Evolutionary conservation across 2,329 filamentous ascomycete species (phyloP), one percentile per base, ranked within the genome.

Genomic region (Microcyclospora pomicola): DNA sequence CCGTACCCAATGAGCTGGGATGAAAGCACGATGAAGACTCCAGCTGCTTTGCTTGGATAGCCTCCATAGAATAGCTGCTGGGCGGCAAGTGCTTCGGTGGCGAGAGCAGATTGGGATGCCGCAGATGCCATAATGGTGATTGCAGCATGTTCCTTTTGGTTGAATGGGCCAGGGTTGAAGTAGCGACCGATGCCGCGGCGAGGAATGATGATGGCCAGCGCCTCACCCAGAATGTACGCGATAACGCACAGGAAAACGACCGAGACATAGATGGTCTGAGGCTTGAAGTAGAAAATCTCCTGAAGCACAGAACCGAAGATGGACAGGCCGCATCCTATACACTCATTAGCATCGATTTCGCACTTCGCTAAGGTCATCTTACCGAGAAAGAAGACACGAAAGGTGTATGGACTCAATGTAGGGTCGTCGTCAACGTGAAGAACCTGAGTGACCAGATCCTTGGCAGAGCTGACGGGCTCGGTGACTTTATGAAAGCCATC

Each of bases 1-100:
- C 67, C 68, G 31, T 66, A 72, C 0, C 68, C 68, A 13, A 71
- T 55, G 9, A 66, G 52, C 34, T 70, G 67, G 2, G 67, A 68
- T 0, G 68, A 67, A 7, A 72, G 47, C 0, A 60, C 55, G 27
- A 68, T 46, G 43, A 72, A 64, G 35, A 71, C 61, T 7, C 59
- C 59, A 0, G 59, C 58, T 2, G 51, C 62, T 5, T 55, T 53
- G 42, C 55, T 61, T 1, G 64, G 57, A 12, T 59, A 53, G 7
- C 58, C 50, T 13, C 58, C 53, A 39, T 71, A 71, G 50, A 60
- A 71, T 2, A 71, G 58, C 37, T 60, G 49, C 49, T 71, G 64
- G 1, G 60, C 65, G 0, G 68, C 60, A 4, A 71, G 49, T 0
- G 62, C 60, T 28, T 65, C 59, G 3, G 59, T 63, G 19, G 56